These are phyloP conservation scores for Hanseniaspora sp. DNA, from an alignment of 1,139 yeast species.

Conservation along the genomic window DNA sequence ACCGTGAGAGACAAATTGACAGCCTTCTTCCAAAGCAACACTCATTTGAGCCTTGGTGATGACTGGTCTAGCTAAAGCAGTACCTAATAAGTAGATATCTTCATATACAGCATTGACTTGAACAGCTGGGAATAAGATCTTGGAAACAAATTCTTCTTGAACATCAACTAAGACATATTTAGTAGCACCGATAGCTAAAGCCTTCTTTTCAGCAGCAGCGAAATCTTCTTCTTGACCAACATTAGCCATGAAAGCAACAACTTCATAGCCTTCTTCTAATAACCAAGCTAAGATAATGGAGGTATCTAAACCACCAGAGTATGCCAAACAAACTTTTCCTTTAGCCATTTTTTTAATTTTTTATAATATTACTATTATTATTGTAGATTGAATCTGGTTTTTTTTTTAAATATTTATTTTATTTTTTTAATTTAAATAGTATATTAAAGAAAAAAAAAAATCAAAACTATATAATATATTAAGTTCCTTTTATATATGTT, in stretches of 20 bases:
- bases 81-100: slow-evolving; percentile 89
- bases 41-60: slow-evolving; percentile 96
- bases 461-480: neutral
- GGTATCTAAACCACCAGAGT: slow-evolving; percentile 98
- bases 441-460: neutral
- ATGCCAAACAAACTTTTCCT: slow-evolving; percentile 97
- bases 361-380: neutral
- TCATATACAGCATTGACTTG: slow-evolving; percentile 96
- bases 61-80: slow-evolving; percentile 96
- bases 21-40: slow-evolving; percentile 93
- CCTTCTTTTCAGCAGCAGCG: slow-evolving; percentile 93
- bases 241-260: slow-evolving; percentile 92
- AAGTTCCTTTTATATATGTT: neutral
- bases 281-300: slow-evolving; percentile 96
- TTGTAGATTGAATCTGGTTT: neutral
- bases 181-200: slow-evolving; percentile 91
- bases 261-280: slow-evolving; percentile 94
- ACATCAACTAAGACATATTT: slow-evolving; percentile 91
- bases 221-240: slow-evolving; percentile 99
- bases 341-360: slow-evolving; percentile 53
- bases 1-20: slow-evolving; percentile 97
- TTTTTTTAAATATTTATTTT: neutral
- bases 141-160: slow-evolving; percentile 86
- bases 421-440: neutral
- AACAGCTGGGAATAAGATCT: slow-evolving; percentile 86